Conservation (phyloP, 768 basidiomycete genomes). For the Termitomyces sp. region DNA sequence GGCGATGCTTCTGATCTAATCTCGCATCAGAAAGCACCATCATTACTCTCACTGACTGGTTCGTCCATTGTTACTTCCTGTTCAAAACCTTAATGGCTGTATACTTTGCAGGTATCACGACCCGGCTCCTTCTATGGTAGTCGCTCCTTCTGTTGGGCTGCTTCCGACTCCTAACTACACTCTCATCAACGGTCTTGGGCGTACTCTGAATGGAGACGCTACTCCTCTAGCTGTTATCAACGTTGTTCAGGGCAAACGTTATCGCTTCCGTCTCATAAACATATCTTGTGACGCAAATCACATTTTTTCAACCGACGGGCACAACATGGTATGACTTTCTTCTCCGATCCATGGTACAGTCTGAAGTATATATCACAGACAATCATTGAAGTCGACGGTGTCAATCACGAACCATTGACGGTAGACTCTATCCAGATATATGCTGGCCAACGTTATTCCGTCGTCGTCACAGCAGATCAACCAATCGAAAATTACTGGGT, state of each 20-base stretch:
- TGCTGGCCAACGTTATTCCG: conserved; percentile 1
- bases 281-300: conserved; percentile 30
- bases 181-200: conserved; percentile 4
- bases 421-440: background rate
- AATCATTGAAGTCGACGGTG: background rate
- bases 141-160: background rate
- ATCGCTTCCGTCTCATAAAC: conserved; percentile 31
- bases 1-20: background rate
- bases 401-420: background rate
- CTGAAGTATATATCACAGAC: background rate
- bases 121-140: background rate
- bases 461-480: background rate
- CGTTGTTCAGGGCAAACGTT: conserved; percentile 28
- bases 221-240: conserved; percentile 30
- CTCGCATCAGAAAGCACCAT: background rate
- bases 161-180: background rate
- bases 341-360: no score
- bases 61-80: background rate
- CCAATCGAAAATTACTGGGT: background rate
- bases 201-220: background rate
- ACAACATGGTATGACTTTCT: conserved; percentile 26
- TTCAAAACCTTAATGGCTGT: background rate
- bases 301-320: conserved; percentile 42
- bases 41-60: conserved; percentile 1
- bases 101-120: background rate